Evolutionary conservation across 495 filamentous ascomycete species (phyloP), one percentile per base, ranked within the genome.

Genomic region (Viridothelium virens): DNA sequence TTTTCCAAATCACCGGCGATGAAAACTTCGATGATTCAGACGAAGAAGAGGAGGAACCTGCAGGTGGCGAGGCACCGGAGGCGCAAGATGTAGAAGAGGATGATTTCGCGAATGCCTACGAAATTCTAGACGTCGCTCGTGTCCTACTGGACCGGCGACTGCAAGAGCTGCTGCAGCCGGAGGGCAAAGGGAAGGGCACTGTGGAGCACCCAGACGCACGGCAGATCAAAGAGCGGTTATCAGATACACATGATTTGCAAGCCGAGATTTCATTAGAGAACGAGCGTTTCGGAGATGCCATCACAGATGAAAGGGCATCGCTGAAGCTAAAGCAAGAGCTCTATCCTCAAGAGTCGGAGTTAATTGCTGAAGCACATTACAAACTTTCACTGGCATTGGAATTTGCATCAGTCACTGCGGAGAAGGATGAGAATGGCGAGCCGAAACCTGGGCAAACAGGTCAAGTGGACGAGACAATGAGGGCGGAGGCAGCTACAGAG

Each of bases 311-410:
- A 61, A 85, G 83, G 72, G 86, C 87, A 5, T 83, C 90, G 5
- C 83, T 99, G 9, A 82, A 81, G 56, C 82, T 96, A 56, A 91
- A 94, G 76, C 74, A 89, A 65, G 79, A 85, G 14, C 82, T 97
- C 12, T 93, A 89, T 73, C 83, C 91, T 1, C 77, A 85, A 61
- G 89, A 94, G 61, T 92, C 91, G 47, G 86, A 88, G 63, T 81
- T 92, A 25, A 81, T 97, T 64, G 91, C 92, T 38, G 94, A 99
- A 81, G 93, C 90, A 46, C 90, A 97, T 75, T 97, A 87, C 79
- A 97, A 96, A 75, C 85, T 97, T 56, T 96, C 95, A 1, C 86
- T 99, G 50, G 95, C 94, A 0, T 84, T 97, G 25, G 94, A 99
- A 75, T 97, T 97, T 69, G 87, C 89, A 12, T 91, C 91, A 0